phyloP scores from a whole-genome alignment of 371 early-diverging fungal species.

The Amoeboaphelidium protococcarum region DNA sequence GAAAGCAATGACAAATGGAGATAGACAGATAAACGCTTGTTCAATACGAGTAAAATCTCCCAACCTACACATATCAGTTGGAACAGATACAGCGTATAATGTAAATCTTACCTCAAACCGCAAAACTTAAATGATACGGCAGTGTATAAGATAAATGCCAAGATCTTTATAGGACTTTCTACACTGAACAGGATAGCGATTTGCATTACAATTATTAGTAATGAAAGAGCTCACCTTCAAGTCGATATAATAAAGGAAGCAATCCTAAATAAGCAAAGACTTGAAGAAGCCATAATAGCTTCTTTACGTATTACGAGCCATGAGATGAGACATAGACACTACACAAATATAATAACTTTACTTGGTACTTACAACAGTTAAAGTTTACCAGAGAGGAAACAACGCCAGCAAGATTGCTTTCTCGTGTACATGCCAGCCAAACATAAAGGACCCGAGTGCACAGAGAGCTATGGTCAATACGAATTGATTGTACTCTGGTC shows the following conservation, averaged over 20 bases:
- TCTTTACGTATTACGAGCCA: slow-evolving; percentile 7
- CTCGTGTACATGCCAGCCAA: slow-evolving; percentile 96
- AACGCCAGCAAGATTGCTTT: slow-evolving; percentile 70
- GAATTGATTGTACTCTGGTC: slow-evolving; percentile 38
- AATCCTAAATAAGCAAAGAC: slow-evolving; percentile 43
- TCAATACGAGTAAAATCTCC: too few relatives aligned
- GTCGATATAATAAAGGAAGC: slow-evolving; percentile 57
- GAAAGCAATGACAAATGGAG: slow-evolving; percentile 2
- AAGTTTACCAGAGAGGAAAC: slow-evolving; percentile 37
- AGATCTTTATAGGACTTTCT: too few relatives aligned
- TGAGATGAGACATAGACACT: neutral
- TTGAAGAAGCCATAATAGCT: slow-evolving; percentile 31
- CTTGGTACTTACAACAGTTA: slow-evolving; percentile 2
- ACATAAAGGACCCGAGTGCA: slow-evolving; percentile 61
- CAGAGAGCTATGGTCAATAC: slow-evolving; percentile 42
- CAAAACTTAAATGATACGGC: too few relatives aligned
- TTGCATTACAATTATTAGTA: too few relatives aligned
- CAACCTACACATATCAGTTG: too few relatives aligned
- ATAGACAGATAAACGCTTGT: neutral
- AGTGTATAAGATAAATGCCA: too few relatives aligned
- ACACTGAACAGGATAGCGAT: too few relatives aligned
- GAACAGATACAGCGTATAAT: too few relatives aligned
- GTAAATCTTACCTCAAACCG: too few relatives aligned
- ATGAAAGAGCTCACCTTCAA: slow-evolving; percentile 37
- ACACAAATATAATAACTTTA: slow-evolving; percentile 7